A percentile compares a stretch with the other conserved stretches of the same genome.
Conservation (phyloP, 2,329 filamentous ascomycete species). For the Aspergillus versicolor region DNA sequence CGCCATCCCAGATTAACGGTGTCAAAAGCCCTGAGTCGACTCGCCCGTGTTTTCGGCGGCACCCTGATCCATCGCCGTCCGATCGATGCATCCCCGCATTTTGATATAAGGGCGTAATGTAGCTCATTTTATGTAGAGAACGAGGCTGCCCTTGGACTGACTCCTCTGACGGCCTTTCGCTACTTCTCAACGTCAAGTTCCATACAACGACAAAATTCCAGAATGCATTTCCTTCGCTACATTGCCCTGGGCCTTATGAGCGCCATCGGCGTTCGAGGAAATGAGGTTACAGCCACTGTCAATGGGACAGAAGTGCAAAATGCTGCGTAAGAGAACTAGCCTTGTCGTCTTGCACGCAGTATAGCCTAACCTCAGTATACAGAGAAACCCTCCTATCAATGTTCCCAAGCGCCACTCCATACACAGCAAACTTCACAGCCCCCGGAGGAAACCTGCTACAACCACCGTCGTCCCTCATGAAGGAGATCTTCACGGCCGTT, state of each 20-base stretch:
- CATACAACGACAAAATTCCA: neutral
- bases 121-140: neutral
- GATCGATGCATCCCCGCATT: neutral
- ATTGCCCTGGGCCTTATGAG: neutral
- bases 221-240: slow-evolving; percentile 5
- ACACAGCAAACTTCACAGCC: slow-evolving; percentile 3
- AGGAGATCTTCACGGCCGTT: slow-evolving; percentile 31
- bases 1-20: neutral
- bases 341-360: too few species aligned
- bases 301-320: slow-evolving; percentile 3
- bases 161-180: neutral
- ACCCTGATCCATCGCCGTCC: too few species aligned
- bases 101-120: neutral
- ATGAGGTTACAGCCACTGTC: neutral
- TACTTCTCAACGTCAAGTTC: neutral
- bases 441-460: slow-evolving; percentile 15
- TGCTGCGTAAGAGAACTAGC: neutral
- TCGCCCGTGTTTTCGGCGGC: neutral
- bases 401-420: slow-evolving; percentile 12
- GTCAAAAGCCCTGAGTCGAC: neutral
- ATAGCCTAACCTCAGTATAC: neutral
- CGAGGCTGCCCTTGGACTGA: too few species aligned
- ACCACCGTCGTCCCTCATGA: slow-evolving; percentile 30
- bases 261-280: neutral
- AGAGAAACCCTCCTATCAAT: slow-evolving; percentile 8